Percentiles rank a stretch among this genome's conserved stretches.
Conservation (phyloP, 805 yeast species). For the Wickerhamomyces subpelliculosus region DNA sequence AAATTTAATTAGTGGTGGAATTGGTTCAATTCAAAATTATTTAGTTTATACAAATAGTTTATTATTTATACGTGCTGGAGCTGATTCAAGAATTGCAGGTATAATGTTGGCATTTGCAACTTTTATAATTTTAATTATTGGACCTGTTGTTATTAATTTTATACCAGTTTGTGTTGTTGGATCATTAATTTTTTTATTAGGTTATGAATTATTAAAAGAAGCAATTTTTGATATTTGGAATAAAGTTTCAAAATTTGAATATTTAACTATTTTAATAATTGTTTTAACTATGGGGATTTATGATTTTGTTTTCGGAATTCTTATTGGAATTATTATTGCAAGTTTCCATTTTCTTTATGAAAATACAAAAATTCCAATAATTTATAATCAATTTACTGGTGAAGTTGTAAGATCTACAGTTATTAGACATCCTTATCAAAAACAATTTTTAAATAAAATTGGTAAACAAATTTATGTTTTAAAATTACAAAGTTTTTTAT, state of each 20-base stretch:
- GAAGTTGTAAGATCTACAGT: slow-evolving; percentile 88
- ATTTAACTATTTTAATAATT: slow-evolving; percentile 74
- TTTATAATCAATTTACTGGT: slow-evolving; percentile 79
- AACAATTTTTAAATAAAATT: slow-evolving; percentile 73
- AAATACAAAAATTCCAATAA: slow-evolving; percentile 77
- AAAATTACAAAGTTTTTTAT: slow-evolving; percentile 81
- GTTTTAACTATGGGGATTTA: slow-evolving; percentile 93
- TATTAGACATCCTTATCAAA: slow-evolving; percentile 83
- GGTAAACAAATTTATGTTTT: slow-evolving; percentile 88
- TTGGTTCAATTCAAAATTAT: slow-evolving; percentile 91
- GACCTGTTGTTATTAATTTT: slow-evolving; percentile 88
- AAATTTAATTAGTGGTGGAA: slow-evolving; percentile 72
- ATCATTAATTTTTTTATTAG: slow-evolving; percentile 79
- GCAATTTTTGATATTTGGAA: slow-evolving; percentile 82
- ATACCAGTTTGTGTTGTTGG: slow-evolving; percentile 97
- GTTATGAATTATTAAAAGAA: slow-evolving; percentile 84
- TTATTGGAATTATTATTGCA: slow-evolving; percentile 86
- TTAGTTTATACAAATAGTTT: slow-evolving; percentile 92
- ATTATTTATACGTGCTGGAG: slow-evolving; percentile 89
- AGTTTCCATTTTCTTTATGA: slow-evolving; percentile 93
- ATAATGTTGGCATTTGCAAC: slow-evolving; percentile 83
- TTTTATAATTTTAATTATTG: slow-evolving; percentile 70
- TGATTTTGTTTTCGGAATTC: slow-evolving; percentile 90
- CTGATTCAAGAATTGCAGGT: slow-evolving; percentile 84
- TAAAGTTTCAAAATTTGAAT: slow-evolving; percentile 68